Evolutionary conservation across 2,329 filamentous ascomycete genomes (phyloP).

Genomic region (Pseudogymnoascus sp.): DNA sequence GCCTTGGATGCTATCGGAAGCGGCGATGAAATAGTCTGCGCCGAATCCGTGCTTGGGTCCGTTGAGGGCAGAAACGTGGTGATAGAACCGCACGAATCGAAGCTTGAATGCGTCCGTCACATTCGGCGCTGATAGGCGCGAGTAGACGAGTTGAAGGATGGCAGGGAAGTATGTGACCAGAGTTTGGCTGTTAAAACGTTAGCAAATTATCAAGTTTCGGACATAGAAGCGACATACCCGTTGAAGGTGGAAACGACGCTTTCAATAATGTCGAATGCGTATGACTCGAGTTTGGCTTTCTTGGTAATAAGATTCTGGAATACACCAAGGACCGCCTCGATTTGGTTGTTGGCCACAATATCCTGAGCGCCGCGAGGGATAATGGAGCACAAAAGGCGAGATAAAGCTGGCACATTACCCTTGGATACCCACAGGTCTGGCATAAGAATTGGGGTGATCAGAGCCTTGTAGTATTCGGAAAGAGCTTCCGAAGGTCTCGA

Average conservation of each 20-base stretch:
- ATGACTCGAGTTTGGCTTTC: conserved; percentile 56
- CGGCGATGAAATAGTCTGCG: conserved; percentile 81
- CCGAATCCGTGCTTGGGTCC: conserved; percentile 71
- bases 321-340: conserved; percentile 85
- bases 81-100: conserved; percentile 89
- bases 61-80: conserved; percentile 67
- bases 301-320: conserved; percentile 82
- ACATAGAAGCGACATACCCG: conserved; percentile 43
- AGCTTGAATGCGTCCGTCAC: conserved; percentile 72
- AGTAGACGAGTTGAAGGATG: conserved; percentile 76
- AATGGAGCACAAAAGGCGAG: conserved; percentile 75
- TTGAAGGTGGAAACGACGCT: conserved; percentile 66
- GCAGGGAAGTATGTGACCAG: conserved; percentile 49
- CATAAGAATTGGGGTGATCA: conserved; percentile 71
- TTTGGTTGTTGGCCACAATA: conserved; percentile 70
- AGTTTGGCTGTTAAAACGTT: conserved; percentile 40
- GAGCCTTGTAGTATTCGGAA: conserved; percentile 69
- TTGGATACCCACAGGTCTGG: conserved; percentile 84
- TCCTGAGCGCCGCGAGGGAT: conserved; percentile 67
- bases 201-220: conserved; percentile 16
- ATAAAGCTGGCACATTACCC: conserved; percentile 87
- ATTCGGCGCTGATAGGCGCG: conserved; percentile 51
- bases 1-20: conserved; percentile 74
- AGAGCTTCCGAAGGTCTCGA: conserved; percentile 72
- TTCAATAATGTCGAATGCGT: conserved; percentile 87